Evolutionary conservation across 495 filamentous ascomycete species (phyloP), one percentile per base, ranked within the genome.

Genomic region (Penicillium lividum): DNA sequence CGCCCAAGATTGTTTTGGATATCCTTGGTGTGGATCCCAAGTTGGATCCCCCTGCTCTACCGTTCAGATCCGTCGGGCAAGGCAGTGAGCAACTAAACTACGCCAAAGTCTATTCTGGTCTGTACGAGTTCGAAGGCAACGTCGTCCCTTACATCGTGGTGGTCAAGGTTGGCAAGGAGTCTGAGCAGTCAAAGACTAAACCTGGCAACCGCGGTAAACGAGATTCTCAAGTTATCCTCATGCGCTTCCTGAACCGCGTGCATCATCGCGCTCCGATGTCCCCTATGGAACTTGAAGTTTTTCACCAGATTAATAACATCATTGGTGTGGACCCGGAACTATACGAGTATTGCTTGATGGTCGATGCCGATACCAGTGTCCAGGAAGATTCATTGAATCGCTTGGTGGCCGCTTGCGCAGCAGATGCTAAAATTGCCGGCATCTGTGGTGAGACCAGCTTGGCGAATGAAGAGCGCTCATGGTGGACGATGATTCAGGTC

Each of bases 401-500:
- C 11, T 82, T 98, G 7, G 94, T 98, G 6, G 92, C 94, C 54
- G 89, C 89, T 38, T 98, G 93, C 75, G 89, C 90, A 52, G 92
- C 96, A 67, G 91, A 98, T 73, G 88, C 92, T 53, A 96, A 93
- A 73, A 95, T 98, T 77, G 92, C 90, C 42, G 94, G 94, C 64
- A 97, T 98, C 57, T 98, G 94, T 74, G 94, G 94, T 63, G 94
- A 98, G 70, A 98, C 94, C 5, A 95, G 89, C 79, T 80, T 98
- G 58, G 89, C 96, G 72, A 98, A 98, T 63, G 93, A 97, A 74
- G 89, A 97, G 63, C 78, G 86, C 22, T 92, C 86, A 63, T 98
- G 93, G 92, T 95, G 91, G 91, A 98, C 95, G 9, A 98, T 98
- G 94, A 98, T 98, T 68, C 94, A 98, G 73, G 94, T 97, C 56